A percentile compares a stretch with the other conserved stretches of the same genome.
Evolutionary conservation across 106 monocot genomes (phyloP).

Genomic region (Dendrobium nobile): DNA sequence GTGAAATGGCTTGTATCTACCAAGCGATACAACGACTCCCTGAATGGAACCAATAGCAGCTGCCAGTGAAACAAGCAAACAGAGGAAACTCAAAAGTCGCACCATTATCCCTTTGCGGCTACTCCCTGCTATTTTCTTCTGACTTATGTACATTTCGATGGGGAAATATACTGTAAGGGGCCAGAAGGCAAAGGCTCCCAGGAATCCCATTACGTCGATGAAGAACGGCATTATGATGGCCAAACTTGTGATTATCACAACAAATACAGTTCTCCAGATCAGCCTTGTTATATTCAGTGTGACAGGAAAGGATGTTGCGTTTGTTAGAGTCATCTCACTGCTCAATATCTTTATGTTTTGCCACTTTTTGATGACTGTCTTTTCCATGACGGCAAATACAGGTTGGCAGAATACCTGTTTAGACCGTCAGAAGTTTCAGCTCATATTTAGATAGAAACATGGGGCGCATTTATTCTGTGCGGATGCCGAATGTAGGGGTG

Average conservation of each 20-base stretch:
- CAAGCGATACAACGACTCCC: slow-evolving; percentile 30
- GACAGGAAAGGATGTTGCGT: background rate
- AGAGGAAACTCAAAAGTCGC: slow-evolving; percentile 38
- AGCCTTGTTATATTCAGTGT: slow-evolving; percentile 28
- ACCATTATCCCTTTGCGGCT: slow-evolving; percentile 29
- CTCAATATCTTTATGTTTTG: slow-evolving; percentile 22
- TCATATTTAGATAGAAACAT: background rate
- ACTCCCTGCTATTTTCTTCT: slow-evolving; percentile 13
- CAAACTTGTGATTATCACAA: slow-evolving; percentile 32
- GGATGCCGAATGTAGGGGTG: too few species aligned
- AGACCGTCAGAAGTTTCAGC: background rate
- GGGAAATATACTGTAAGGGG: slow-evolving; percentile 66
- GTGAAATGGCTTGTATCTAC: slow-evolving; percentile 38
- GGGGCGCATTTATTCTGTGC: too few species aligned
- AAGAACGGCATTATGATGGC: slow-evolving; percentile 69
- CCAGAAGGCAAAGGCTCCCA: slow-evolving; percentile 65
- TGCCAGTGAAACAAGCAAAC: slow-evolving; percentile 42
- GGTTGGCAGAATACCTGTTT: slow-evolving; percentile 58
- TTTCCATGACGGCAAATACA: slow-evolving; percentile 39
- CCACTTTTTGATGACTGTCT: background rate
- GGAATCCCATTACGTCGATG: slow-evolving; percentile 49
- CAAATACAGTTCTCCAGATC: slow-evolving; percentile 46
- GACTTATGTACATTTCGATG: slow-evolving; percentile 49
- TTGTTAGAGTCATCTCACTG: slow-evolving; percentile 10
- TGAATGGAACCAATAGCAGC: slow-evolving; percentile 47